Conservation (phyloP, 768 basidiomycete genomes). For the Sistotremastrum niveocremeum region DNA sequence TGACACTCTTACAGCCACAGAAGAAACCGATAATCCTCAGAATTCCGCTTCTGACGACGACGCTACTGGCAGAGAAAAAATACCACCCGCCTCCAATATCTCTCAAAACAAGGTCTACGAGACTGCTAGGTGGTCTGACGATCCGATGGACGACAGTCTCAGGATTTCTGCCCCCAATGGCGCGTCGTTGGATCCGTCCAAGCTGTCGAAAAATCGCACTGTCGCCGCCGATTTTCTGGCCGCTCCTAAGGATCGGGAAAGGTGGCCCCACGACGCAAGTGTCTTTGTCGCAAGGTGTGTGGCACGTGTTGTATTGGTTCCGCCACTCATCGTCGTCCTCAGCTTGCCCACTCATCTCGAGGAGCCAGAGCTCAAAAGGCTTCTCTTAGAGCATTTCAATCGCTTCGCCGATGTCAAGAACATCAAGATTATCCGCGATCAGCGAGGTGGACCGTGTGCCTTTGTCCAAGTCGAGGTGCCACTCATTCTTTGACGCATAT, state of each 20-base stretch:
- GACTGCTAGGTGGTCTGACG: too few species aligned
- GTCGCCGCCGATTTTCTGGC: not conserved
- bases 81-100: too few species aligned
- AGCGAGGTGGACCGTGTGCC: slow-evolving; percentile 67
- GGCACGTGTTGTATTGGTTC: not conserved
- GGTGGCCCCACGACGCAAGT: slow-evolving; percentile 59
- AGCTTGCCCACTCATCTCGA: slow-evolving; percentile 64
- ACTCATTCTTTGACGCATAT: slow-evolving; percentile 6
- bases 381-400: slow-evolving; percentile 55
- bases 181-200: too few species aligned
- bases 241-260: slow-evolving; percentile 17
- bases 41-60: too few species aligned
- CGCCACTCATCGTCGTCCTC: slow-evolving; percentile 3
- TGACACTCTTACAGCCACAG: slow-evolving; percentile 37
- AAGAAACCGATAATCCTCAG: too few species aligned
- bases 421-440: slow-evolving; percentile 60
- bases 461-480: slow-evolving; percentile 75
- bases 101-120: too few species aligned
- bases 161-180: too few species aligned
- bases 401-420: slow-evolving; percentile 50
- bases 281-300: slow-evolving; percentile 73
- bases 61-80: too few species aligned
- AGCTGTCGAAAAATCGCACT: too few species aligned
- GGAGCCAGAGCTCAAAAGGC: slow-evolving; percentile 41
- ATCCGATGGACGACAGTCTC: too few species aligned